These are phyloP conservation scores for Cercospora sojina DNA, from an alignment of 2,329 filamentous ascomycete genomes.

Conservation along the genomic window DNA sequence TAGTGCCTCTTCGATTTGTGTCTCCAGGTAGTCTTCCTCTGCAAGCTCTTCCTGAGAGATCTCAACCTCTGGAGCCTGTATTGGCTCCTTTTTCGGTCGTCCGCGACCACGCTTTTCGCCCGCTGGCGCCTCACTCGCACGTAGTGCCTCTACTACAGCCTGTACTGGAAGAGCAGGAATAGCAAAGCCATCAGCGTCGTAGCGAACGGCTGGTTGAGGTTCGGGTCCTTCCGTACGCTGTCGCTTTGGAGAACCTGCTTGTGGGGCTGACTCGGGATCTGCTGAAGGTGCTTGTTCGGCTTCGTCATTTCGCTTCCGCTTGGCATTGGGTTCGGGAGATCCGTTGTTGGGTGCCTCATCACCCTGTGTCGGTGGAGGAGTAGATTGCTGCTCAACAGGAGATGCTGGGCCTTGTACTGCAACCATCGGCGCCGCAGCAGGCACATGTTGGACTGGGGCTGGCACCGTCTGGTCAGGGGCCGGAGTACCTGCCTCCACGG, in stretches of 20 bases:
- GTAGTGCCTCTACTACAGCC: neutral
- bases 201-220: constrained; percentile 25
- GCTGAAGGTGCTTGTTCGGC: constrained; percentile 16
- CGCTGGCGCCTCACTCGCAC: constrained; percentile 17
- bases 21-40: constrained; percentile 49
- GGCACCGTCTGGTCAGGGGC: neutral
- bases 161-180: constrained; percentile 37
- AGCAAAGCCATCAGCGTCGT: constrained; percentile 45
- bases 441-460: constrained; percentile 8
- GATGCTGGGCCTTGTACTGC: neutral
- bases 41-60: constrained; percentile 49
- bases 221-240: constrained; percentile 14
- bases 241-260: constrained; percentile 25
- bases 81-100: constrained; percentile 33
- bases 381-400: neutral
- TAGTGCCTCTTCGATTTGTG: constrained; percentile 44
- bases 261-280: constrained; percentile 5
- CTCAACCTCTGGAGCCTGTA: constrained; percentile 34
- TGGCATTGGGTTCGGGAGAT: neutral
- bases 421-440: constrained; percentile 13
- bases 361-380: constrained; percentile 17
- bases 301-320: constrained; percentile 23
- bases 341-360: neutral
- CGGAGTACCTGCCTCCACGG: constrained; percentile 21
- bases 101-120: constrained; percentile 37